Evolutionary conservation across 768 basidiomycete genomes (phyloP).

Genomic region (Mycena kentingensis): DNA sequence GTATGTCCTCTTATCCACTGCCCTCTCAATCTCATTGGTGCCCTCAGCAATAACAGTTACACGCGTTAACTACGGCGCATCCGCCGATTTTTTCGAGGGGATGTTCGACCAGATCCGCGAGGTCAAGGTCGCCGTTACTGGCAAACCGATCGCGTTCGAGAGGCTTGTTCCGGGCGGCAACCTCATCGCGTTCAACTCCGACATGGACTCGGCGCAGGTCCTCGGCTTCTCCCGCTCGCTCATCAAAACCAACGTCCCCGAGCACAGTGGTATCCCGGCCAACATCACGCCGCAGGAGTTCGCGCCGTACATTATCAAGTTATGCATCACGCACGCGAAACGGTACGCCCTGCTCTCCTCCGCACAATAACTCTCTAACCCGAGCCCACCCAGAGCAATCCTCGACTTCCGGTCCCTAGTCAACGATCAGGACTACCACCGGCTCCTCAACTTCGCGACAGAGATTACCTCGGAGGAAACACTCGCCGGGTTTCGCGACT

Average conservation of each 20-base stretch:
- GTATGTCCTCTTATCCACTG: too few species aligned
- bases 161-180: slow-evolving; percentile 6
- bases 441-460: neutral
- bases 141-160: slow-evolving; percentile 11
- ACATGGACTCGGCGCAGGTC: slow-evolving; percentile 15
- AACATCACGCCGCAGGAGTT: slow-evolving; percentile 1
- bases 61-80: slow-evolving; percentile 6
- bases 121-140: neutral
- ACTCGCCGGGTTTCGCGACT: too few species aligned
- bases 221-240: slow-evolving; percentile 3
- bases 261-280: neutral
- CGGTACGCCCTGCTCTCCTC: neutral
- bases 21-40: too few species aligned
- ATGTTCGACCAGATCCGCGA: slow-evolving; percentile 12
- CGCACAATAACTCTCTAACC: neutral
- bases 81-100: slow-evolving; percentile 2
- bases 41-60: too few species aligned
- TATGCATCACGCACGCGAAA: slow-evolving; percentile 7
- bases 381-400: neutral
- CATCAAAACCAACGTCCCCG: slow-evolving; percentile 1
- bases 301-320: slow-evolving; percentile 6
- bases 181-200: slow-evolving; percentile 2
- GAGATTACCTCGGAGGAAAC: too few species aligned
- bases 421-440: too few species aligned
- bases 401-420: neutral